Conservation (phyloP, 2,329 filamentous ascomycete species). For the Claviceps paspali region DNA sequence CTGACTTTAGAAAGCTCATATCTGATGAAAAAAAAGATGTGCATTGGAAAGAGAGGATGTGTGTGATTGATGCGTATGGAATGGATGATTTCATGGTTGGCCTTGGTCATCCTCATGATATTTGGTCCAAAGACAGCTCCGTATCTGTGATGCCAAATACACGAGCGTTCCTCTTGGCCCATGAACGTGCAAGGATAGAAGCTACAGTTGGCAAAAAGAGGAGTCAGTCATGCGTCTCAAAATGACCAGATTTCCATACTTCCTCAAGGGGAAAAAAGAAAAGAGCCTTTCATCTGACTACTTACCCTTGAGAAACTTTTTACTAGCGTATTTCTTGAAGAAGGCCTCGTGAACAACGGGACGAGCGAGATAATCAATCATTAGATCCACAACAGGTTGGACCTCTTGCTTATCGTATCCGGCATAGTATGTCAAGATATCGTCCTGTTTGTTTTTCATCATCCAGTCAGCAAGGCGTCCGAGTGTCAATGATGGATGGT, state of each 20-base stretch:
- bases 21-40: constrained; percentile 9
- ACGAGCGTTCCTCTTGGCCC: constrained; percentile 70
- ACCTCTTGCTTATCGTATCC: constrained; percentile 91
- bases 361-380: constrained; percentile 90
- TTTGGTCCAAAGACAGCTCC: constrained; percentile 34
- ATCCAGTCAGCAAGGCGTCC: too few species aligned
- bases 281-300: too few species aligned
- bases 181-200: constrained; percentile 79
- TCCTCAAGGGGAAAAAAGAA: too few species aligned
- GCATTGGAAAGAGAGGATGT: constrained; percentile 2
- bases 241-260: background rate
- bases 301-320: constrained; percentile 97
- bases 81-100: constrained; percentile 1
- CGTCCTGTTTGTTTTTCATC: constrained; percentile 39
- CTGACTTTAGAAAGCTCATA: constrained; percentile 10
- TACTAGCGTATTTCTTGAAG: constrained; percentile 99
- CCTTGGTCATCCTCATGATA: constrained; percentile 15
- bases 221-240: constrained; percentile 8
- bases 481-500: too few species aligned
- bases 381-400: constrained; percentile 77
- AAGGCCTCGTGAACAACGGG: constrained; percentile 92
- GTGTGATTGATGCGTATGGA: constrained; percentile 1
- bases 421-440: constrained; percentile 75
- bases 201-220: constrained; percentile 32
- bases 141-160: constrained; percentile 39